Conservation (phyloP, 331 rosid genomes). For the Cucumis variabilis region DNA sequence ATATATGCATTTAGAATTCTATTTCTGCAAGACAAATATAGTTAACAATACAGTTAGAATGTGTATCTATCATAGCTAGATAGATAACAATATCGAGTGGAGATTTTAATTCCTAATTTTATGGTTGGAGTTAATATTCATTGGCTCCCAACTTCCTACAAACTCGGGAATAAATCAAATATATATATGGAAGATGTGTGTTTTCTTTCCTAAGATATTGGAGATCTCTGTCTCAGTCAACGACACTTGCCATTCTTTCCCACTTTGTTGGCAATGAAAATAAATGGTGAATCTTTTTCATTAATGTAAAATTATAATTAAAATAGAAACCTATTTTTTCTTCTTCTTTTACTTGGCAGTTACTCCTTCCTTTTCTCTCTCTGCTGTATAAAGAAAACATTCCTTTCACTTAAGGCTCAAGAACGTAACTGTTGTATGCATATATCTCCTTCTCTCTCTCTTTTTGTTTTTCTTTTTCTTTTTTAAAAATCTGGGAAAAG, state of each 20-base stretch:
- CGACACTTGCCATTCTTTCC: slow-evolving; percentile 1
- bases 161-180: not conserved
- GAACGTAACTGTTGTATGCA: not conserved
- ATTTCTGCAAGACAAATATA: no score
- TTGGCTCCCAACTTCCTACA: not conserved
- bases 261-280: slow-evolving; percentile 1
- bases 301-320: not conserved
- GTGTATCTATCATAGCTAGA: no score
- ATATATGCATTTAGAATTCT: no score
- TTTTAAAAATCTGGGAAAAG: not conserved
- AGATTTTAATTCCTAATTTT: slow-evolving; percentile 17
- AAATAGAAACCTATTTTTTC: not conserved
- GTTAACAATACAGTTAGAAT: no score
- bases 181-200: slow-evolving; percentile 17
- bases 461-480: not conserved
- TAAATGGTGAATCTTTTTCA: slow-evolving; percentile 3
- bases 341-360: slow-evolving; percentile 19
- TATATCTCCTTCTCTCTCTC: no score
- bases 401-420: not conserved
- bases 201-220: not conserved
- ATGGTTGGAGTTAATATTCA: not conserved
- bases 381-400: slow-evolving; percentile 25
- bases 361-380: not conserved
- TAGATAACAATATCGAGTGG: not conserved
- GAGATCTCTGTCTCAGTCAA: slow-evolving; percentile 27